A percentile compares a stretch with the other conserved stretches of the same genome.
Evolutionary conservation across 2,329 filamentous ascomycete species (phyloP).

Genomic region (Penicillium hesseltinei): DNA sequence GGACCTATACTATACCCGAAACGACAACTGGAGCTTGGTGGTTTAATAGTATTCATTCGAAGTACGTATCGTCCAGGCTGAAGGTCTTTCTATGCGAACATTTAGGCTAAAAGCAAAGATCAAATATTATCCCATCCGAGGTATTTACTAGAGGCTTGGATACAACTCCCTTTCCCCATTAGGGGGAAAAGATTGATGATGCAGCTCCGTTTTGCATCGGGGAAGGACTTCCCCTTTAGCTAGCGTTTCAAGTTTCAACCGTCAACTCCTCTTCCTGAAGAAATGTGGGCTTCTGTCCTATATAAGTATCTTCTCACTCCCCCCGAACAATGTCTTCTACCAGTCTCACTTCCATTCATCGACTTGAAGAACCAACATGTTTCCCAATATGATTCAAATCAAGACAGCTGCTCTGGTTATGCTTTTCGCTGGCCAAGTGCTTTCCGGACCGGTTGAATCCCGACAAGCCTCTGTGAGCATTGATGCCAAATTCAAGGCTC

Average conservation of each 20-base stretch:
- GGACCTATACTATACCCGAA: background rate
- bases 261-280: background rate
- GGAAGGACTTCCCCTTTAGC: background rate
- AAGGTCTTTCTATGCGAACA: background rate
- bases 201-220: background rate
- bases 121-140: background rate
- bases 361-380: background rate
- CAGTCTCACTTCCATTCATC: background rate
- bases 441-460: background rate
- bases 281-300: background rate
- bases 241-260: background rate
- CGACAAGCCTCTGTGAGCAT: slow-evolving; percentile 43
- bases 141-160: background rate
- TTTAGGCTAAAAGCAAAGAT: background rate
- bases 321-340: background rate
- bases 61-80: background rate
- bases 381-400: slow-evolving; percentile 10
- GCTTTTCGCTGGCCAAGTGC: slow-evolving; percentile 6
- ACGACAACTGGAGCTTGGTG: background rate
- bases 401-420: slow-evolving; percentile 9
- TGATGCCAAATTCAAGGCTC: slow-evolving; percentile 55
- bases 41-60: background rate
- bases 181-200: background rate
- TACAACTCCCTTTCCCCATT: background rate
- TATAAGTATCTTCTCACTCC: background rate